A percentile compares a stretch with the other conserved stretches of the same genome.
Evolutionary conservation across 2,329 filamentous ascomycete species (phyloP).

Genomic region (Madurella mycetomatis): DNA sequence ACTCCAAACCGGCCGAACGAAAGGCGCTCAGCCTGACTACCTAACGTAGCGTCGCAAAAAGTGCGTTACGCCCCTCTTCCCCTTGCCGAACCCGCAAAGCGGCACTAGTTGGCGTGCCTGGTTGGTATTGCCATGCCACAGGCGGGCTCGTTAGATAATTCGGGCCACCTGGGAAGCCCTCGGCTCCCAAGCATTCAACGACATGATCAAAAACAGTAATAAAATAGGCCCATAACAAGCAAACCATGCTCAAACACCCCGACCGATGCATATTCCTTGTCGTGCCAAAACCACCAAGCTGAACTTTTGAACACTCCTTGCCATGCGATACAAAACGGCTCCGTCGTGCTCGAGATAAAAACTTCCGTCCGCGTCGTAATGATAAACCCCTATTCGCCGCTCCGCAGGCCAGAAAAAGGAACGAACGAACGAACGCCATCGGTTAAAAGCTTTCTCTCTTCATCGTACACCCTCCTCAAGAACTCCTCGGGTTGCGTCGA

Average conservation of each 20-base stretch:
- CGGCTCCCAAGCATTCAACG: not conserved
- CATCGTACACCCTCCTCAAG: constrained; percentile 25
- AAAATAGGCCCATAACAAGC: constrained; percentile 9
- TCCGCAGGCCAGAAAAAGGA: not conserved
- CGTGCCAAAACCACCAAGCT: constrained; percentile 12
- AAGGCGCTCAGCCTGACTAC: not conserved
- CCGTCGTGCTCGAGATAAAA: not conserved
- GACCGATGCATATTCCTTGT: constrained; percentile 26
- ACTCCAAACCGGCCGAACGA: not conserved
- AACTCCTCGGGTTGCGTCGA: constrained; percentile 21
- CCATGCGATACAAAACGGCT: constrained; percentile 14
- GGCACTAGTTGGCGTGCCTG: constrained; percentile 4
- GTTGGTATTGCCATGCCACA: constrained; percentile 11
- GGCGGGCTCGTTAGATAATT: not conserved
- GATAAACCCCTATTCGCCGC: not conserved
- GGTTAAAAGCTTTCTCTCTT: constrained; percentile 1
- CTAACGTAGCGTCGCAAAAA: not conserved
- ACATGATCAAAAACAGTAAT: constrained; percentile 3
- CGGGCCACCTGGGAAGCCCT: not conserved
- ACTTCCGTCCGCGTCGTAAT: constrained; percentile 6
- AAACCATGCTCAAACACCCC: constrained; percentile 23
- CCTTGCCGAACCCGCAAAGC: constrained; percentile 4
- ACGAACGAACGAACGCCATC: constrained; percentile 5
- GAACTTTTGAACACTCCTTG: constrained; percentile 2
- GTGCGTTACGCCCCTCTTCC: not conserved